A percentile compares a stretch with the other conserved stretches of the same genome.
These are phyloP conservation scores for Globisporangium uncinulatum DNA, from an alignment of 352 stramenopile species.

Conservation along the genomic window DNA sequence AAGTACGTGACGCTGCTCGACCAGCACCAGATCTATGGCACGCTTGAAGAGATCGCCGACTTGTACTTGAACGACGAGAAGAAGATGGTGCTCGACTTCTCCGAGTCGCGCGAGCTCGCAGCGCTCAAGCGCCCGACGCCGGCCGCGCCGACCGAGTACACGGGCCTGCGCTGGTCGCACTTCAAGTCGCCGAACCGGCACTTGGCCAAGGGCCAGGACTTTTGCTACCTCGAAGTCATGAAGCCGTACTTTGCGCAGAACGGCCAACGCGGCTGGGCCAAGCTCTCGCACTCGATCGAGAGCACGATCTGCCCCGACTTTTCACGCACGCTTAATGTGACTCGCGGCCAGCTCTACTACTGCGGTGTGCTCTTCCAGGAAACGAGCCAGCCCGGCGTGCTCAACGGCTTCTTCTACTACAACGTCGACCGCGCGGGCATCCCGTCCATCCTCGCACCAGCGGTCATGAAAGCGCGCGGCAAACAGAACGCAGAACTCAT, in stretches of 20 bases:
- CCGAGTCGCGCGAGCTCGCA: constrained; percentile 48
- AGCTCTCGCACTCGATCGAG: constrained; percentile 65
- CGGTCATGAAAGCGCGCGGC: constrained; percentile 48
- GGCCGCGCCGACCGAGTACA: constrained; percentile 40
- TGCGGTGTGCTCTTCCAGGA: constrained; percentile 70
- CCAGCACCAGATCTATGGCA: constrained; percentile 45
- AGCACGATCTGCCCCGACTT: constrained; percentile 55
- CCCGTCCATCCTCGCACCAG: constrained; percentile 33
- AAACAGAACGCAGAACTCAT: constrained; percentile 58
- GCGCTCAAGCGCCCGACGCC: constrained; percentile 35
- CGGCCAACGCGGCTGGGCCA: constrained; percentile 63
- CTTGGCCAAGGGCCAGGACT: constrained; percentile 60
- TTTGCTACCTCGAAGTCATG: constrained; percentile 73
- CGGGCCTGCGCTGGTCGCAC: constrained; percentile 63
- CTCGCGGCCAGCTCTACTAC: constrained; percentile 50
- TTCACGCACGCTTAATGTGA: constrained; percentile 26
- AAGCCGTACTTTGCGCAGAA: constrained; percentile 46
- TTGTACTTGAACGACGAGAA: constrained; percentile 58
- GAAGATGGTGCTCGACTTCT: constrained; percentile 73
- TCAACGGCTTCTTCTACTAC: constrained; percentile 63
- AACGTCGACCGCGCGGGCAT: constrained; percentile 37
- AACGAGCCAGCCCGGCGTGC: constrained; percentile 34
- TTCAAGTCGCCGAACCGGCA: constrained; percentile 50
- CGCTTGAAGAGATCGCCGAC: constrained; percentile 62
- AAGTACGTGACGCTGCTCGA: constrained; percentile 50